Evolutionary conservation across 805 yeast species (phyloP), one percentile per base, ranked within the genome.

Genomic region (Ogataea corticis): DNA sequence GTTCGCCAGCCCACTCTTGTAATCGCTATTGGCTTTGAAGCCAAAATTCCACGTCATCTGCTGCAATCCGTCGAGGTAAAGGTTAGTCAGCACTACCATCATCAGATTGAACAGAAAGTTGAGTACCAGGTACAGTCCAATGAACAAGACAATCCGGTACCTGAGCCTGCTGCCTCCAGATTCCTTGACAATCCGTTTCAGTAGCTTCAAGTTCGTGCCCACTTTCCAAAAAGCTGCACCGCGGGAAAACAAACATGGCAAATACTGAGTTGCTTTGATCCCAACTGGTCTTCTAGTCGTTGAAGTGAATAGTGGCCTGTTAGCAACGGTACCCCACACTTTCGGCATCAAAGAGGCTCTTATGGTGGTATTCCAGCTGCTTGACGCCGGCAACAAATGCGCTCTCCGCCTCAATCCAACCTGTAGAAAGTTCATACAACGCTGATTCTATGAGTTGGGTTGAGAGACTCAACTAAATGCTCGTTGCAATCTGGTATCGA

Each of bases 91-190:
- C 4, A 59, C 55, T 3, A 64, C 54, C 47, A 67, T 51, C 69
- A 67, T 63, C 1, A 63, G 45, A 49, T 67, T 67, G 54, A 67
- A 67, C 3, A 58, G 21, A 32, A 66, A 54, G 34, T 64, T 68
- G 55, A 77, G 67, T 3, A 73, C 61, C 23, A 71, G 54, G 54
- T 73, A 77, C 18, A 69, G 57, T 3, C 72, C 57, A 29, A 77
- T 63, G 12, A 77, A 72, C 32, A 68, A 37, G 41, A 77, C 63
- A 1, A 79, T 58, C 52, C 75, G 65, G 45, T 65, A 67, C 61
- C 79, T 68, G 55, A 76, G 67, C 5, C 74, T 67, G 15, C 73
- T 57, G 37, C 71, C 65, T 48, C 80, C 72, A 7, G 63, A 52
- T 25, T 59, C 61, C 41, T 56, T 53, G 9, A 65, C 41, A 56